These are phyloP conservation scores for Tetracladium maxilliforme DNA, from an alignment of 2,329 filamentous ascomycete species.

Conservation along the genomic window DNA sequence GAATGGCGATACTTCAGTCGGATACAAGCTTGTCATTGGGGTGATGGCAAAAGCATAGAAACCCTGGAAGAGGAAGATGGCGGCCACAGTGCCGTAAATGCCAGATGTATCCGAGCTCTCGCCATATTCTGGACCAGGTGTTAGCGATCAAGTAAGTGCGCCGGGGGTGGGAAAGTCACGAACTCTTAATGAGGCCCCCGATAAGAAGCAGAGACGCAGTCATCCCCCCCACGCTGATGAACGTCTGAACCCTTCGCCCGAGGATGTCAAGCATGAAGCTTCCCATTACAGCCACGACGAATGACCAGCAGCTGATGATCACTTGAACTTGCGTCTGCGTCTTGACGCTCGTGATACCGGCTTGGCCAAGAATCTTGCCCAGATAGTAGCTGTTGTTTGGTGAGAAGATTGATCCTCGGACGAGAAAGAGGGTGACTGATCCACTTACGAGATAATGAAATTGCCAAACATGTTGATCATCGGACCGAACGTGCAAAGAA, in stretches of 20 bases:
- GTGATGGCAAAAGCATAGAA: constrained; percentile 35
- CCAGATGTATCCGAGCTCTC: constrained; percentile 8
- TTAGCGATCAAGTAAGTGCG: constrained; percentile 4
- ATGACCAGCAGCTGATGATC: constrained; percentile 33
- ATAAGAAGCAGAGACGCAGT: constrained; percentile 32
- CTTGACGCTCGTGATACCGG: constrained; percentile 25
- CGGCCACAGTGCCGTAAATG: constrained; percentile 26
- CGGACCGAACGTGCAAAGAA: constrained; percentile 13
- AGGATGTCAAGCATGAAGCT: constrained; percentile 24
- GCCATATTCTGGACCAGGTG: too few species aligned
- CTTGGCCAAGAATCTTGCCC: constrained; percentile 24
- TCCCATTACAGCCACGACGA: constrained; percentile 23
- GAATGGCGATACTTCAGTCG: constrained; percentile 24
- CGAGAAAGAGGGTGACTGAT: too few species aligned
- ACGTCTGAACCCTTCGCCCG: constrained; percentile 27
- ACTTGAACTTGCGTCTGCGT: constrained; percentile 30
- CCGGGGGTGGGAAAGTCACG: too few species aligned
- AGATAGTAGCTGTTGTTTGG: too few species aligned
- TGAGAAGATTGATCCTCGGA: too few species aligned
- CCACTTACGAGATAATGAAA: too few species aligned
- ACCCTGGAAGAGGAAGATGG: constrained; percentile 36
- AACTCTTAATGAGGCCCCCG: constrained; percentile 32
- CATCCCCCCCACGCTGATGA: constrained; percentile 20
- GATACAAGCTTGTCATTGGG: constrained; percentile 29
- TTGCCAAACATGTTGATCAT: too few species aligned